Percentiles rank a stretch among this genome's conserved stretches.
phyloP scores from a whole-genome alignment of 2,329 filamentous ascomycete genomes.

The Sphaerostilbella broomeana region DNA sequence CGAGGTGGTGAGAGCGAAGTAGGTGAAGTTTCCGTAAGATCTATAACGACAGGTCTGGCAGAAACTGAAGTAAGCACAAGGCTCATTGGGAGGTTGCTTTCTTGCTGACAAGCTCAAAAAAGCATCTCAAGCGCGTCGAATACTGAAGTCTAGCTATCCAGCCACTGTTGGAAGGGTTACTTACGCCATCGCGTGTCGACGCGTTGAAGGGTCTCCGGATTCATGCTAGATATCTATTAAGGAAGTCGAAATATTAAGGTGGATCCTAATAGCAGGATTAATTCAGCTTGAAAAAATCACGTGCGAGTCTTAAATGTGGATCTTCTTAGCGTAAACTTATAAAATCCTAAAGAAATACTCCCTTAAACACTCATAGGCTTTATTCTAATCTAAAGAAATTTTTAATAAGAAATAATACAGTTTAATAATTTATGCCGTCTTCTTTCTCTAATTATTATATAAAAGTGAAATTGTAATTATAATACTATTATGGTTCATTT shows the following conservation, averaged over 20 bases:
- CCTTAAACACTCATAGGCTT: too few species aligned
- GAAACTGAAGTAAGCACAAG: slow-evolving; percentile 12
- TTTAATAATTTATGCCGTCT: background rate
- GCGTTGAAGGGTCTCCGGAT: slow-evolving; percentile 2
- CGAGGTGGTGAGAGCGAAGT: slow-evolving; percentile 1
- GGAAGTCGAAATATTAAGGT: background rate
- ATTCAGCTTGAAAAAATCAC: too few species aligned
- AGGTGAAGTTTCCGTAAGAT: slow-evolving; percentile 11
- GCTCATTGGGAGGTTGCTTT: slow-evolving; percentile 8
- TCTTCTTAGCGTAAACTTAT: too few species aligned
- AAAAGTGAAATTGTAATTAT: background rate
- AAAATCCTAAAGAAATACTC: too few species aligned
- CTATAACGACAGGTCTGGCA: slow-evolving; percentile 9
- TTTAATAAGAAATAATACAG: too few species aligned
- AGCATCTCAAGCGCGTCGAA: slow-evolving; percentile 4
- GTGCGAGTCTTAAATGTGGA: too few species aligned
- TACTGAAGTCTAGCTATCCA: background rate
- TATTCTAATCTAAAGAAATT: too few species aligned
- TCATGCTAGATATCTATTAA: too few species aligned
- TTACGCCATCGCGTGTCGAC: slow-evolving; percentile 12
- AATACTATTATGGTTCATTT: too few species aligned
- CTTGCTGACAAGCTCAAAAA: slow-evolving; percentile 2
- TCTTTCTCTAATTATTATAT: background rate
- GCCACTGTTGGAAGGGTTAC: slow-evolving; percentile 1
- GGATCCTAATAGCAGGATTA: background rate